Evolutionary conservation across 2,329 filamentous ascomycete genomes (phyloP).

Genomic region (Penicillium verrucosum): DNA sequence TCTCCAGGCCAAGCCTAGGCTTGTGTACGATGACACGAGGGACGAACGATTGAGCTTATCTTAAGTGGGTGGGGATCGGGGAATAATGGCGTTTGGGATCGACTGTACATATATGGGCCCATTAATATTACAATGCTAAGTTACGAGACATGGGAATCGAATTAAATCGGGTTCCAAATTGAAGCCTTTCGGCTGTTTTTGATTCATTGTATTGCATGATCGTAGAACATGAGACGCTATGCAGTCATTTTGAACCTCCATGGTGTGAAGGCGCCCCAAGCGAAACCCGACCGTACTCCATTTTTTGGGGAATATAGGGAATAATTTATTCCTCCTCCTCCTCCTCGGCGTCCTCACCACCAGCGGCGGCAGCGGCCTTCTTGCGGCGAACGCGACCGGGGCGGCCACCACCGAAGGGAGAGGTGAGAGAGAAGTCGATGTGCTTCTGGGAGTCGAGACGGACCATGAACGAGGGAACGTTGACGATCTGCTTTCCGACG

Average conservation of each 20-base stretch:
- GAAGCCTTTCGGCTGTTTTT: slow-evolving; percentile 37
- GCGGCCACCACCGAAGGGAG: slow-evolving; percentile 94
- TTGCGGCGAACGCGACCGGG: slow-evolving; percentile 98
- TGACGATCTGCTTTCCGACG: slow-evolving; percentile 99
- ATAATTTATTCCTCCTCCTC: slow-evolving; percentile 68
- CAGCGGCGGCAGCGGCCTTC: slow-evolving; percentile 97
- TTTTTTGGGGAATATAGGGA: slow-evolving; percentile 25
- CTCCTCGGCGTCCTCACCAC: slow-evolving; percentile 54
- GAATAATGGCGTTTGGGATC: slow-evolving; percentile 25
- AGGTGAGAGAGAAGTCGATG: slow-evolving; percentile 98
- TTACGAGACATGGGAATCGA: neutral
- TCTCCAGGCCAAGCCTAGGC: neutral
- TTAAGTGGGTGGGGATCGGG: slow-evolving; percentile 3
- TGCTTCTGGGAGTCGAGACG: slow-evolving; percentile 99
- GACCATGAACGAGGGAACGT: slow-evolving; percentile 98
- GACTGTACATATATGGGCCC: slow-evolving; percentile 14
- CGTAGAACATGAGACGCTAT: slow-evolving; percentile 42
- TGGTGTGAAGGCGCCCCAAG: slow-evolving; percentile 32
- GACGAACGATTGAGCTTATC: slow-evolving; percentile 15
- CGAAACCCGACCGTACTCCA: slow-evolving; percentile 40
- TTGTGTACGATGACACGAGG: slow-evolving; percentile 19
- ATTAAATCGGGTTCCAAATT: slow-evolving; percentile 31
- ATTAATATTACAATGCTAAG: neutral
- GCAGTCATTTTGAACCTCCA: slow-evolving; percentile 39
- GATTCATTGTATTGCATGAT: slow-evolving; percentile 39